Conservation (phyloP, 2,329 filamentous ascomycete genomes). For the Ophiognomonia clavigignenti-juglandacearum region DNA sequence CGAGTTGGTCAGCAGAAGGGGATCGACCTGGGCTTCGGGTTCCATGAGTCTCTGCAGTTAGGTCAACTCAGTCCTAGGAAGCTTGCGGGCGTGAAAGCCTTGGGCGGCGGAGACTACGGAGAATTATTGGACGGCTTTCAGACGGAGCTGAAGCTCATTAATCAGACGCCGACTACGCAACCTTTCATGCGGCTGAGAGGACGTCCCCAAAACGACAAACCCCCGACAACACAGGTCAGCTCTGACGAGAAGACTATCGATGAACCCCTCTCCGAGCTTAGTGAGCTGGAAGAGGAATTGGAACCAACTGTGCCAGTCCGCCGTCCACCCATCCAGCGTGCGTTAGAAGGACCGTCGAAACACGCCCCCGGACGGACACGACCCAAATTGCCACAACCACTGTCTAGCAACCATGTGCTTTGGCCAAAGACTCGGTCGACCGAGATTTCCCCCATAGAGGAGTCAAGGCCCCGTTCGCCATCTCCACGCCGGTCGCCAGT, state of each 20-base stretch:
- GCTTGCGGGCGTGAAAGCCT: slow-evolving; percentile 16
- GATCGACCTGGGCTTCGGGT: slow-evolving; percentile 50
- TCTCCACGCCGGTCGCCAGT: background rate
- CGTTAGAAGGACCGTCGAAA: background rate
- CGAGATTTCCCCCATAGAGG: slow-evolving; percentile 4
- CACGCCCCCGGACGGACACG: background rate
- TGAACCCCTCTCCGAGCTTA: slow-evolving; percentile 43
- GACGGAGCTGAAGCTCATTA: slow-evolving; percentile 31
- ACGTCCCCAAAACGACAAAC: background rate
- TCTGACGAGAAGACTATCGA: slow-evolving; percentile 17
- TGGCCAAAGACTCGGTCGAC: slow-evolving; percentile 8
- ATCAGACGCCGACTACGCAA: slow-evolving; percentile 19
- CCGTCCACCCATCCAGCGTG: background rate
- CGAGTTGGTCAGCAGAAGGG: slow-evolving; percentile 29
- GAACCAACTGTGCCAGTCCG: slow-evolving; percentile 16
- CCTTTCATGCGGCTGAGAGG: slow-evolving; percentile 17
- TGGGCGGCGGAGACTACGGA: slow-evolving; percentile 36
- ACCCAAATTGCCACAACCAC: slow-evolving; percentile 3
- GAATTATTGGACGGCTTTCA: slow-evolving; percentile 37
- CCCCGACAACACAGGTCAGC: background rate
- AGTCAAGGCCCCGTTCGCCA: background rate
- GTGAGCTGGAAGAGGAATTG: slow-evolving; percentile 47
- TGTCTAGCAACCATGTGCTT: slow-evolving; percentile 8
- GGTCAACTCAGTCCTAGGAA: slow-evolving; percentile 29
- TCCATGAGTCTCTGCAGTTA: slow-evolving; percentile 44